Evolutionary conservation across 257 asterid genomes (phyloP).

Genomic region (Ehretia macrophylla): DNA sequence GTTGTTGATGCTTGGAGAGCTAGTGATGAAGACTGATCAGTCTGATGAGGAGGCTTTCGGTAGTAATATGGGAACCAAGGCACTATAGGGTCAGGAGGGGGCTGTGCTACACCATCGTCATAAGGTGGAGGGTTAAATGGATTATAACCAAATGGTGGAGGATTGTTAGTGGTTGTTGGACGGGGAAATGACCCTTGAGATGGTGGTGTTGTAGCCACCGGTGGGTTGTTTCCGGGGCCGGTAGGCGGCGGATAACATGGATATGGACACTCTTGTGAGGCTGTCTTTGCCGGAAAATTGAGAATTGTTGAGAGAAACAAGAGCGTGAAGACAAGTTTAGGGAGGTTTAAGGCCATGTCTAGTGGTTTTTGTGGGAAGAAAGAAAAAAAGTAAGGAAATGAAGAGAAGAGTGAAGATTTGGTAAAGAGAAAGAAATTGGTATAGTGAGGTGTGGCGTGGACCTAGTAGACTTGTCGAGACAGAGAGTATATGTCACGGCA

Average conservation of each 20-base stretch:
- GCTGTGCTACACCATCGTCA: constrained; percentile 29
- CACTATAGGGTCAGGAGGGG: constrained; percentile 61
- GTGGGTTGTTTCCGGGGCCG: constrained; percentile 45
- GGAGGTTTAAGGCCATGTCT: constrained; percentile 35
- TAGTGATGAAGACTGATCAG: constrained; percentile 42
- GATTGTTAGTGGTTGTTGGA: constrained; percentile 8
- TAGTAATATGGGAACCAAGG: constrained; percentile 66
- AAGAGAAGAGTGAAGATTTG: not conserved
- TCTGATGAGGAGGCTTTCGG: constrained; percentile 49
- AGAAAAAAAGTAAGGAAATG: not conserved
- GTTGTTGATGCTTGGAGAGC: constrained; percentile 23
- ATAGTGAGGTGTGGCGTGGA: not conserved
- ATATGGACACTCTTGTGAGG: constrained; percentile 58
- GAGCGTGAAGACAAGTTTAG: constrained; percentile 25
- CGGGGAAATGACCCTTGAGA: constrained; percentile 8
- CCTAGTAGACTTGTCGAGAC: not conserved
- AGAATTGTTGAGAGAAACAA: constrained; percentile 20
- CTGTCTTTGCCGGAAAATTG: constrained; percentile 28
- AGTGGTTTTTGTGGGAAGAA: not conserved
- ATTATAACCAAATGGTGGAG: constrained; percentile 20
- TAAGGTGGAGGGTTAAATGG: constrained; percentile 18
- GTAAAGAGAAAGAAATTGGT: not conserved
- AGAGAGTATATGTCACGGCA: no score
- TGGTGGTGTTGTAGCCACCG: constrained; percentile 32
- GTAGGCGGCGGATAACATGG: constrained; percentile 75